A percentile compares a stretch with the other conserved stretches of the same genome.
phyloP scores from a whole-genome alignment of 2,329 filamentous ascomycete species.

The Fusarium sp. region DNA sequence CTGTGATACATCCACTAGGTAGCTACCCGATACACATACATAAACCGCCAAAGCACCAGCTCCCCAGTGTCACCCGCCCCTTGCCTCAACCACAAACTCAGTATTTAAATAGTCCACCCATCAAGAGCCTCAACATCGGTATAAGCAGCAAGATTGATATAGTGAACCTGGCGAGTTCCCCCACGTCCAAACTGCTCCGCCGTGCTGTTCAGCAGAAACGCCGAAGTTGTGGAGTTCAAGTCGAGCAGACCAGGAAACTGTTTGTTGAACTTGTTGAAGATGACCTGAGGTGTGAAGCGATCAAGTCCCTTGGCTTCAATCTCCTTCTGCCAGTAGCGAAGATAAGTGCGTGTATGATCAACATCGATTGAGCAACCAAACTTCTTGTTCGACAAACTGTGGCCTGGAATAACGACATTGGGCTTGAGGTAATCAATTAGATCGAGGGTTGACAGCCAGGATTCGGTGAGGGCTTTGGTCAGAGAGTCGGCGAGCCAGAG shows the following conservation, averaged over 20 bases:
- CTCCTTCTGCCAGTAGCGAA: not conserved
- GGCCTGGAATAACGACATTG: not conserved
- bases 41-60: fast-evolving
- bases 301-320: not conserved
- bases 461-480: not conserved
- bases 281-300: not conserved
- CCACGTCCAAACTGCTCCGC: not conserved
- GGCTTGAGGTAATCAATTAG: not conserved
- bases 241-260: not conserved
- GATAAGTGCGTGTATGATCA: not conserved
- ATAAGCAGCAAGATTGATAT: not conserved
- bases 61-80: fast-evolving
- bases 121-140: not conserved
- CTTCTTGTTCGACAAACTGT: not conserved
- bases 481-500: not conserved
- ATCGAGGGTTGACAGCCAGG: not conserved
- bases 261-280: not conserved
- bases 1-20: fast-evolving
- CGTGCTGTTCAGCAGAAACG: not conserved
- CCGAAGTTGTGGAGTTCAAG: not conserved
- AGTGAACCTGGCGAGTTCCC: not conserved
- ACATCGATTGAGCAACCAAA: not conserved
- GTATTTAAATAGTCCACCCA: not conserved
- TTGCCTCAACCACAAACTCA: fast-evolving
- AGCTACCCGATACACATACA: no score